Evolutionary conservation across 352 stramenopile genomes (phyloP).

Genomic region (Pythium graminicola): DNA sequence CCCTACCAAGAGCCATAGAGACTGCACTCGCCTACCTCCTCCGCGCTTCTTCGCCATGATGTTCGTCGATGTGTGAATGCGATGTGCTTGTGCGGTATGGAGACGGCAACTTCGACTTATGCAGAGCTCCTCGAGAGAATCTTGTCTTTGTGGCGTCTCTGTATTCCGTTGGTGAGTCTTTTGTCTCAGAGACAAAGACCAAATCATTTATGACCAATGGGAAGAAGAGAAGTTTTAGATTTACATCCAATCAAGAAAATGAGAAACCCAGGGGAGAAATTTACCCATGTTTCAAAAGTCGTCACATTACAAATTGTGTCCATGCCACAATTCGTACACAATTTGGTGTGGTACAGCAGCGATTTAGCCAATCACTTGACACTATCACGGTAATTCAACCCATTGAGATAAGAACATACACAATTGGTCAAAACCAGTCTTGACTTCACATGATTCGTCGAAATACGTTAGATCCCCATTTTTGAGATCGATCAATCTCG

Average conservation of each 20-base stretch:
- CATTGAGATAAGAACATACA: not conserved
- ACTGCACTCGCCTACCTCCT: slow-evolving; percentile 31
- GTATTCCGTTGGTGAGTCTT: not conserved
- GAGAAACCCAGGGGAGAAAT: too few relatives aligned
- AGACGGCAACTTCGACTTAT: slow-evolving; percentile 2
- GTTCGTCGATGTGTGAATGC: not conserved
- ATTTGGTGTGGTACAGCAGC: too few relatives aligned
- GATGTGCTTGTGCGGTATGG: not conserved
- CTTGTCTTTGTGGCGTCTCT: slow-evolving; percentile 7
- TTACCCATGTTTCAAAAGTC: too few relatives aligned
- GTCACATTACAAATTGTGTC: too few relatives aligned
- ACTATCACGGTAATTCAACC: not conserved
- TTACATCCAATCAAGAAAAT: slow-evolving; percentile 2
- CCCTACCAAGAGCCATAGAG: not conserved
- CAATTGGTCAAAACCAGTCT: too few relatives aligned
- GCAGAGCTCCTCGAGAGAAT: too few relatives aligned
- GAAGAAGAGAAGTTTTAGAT: not conserved
- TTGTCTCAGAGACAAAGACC: slow-evolving; percentile 7
- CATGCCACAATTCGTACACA: not conserved
- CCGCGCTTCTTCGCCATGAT: slow-evolving; percentile 61
- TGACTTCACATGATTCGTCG: slow-evolving; percentile 3
- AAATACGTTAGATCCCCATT: not conserved
- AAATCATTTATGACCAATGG: not conserved
- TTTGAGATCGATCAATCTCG: slow-evolving; percentile 21
- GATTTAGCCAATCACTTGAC: not conserved